Evolutionary conservation across 768 basidiomycete genomes (phyloP).

Genomic region (Lentinula lateritia): DNA sequence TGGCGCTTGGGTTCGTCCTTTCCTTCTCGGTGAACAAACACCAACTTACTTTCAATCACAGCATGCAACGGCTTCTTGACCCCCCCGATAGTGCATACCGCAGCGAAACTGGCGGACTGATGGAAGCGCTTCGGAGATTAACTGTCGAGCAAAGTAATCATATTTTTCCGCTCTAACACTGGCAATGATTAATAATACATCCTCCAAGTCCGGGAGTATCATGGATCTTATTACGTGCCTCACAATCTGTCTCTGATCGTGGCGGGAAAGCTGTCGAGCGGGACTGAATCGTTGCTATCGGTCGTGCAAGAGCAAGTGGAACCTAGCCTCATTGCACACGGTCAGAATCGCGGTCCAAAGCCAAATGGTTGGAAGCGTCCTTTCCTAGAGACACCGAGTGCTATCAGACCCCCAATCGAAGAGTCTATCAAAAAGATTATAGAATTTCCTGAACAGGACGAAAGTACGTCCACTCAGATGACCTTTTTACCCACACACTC

Average conservation of each 20-base stretch:
- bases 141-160: conserved; percentile 81
- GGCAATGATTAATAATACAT: conserved; percentile 3
- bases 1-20: conserved; percentile 71
- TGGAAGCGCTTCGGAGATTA: conserved; percentile 83
- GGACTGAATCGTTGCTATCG: conserved; percentile 68
- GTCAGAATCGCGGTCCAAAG: conserved; percentile 60
- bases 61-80: conserved; percentile 76
- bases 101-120: conserved; percentile 94
- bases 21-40: neutral
- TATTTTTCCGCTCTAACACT: conserved; percentile 3
- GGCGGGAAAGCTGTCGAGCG: conserved; percentile 77
- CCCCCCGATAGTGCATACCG: conserved; percentile 82
- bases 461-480: conserved; percentile 40
- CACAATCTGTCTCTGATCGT: conserved; percentile 91
- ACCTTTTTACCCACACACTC: neutral
- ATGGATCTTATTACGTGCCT: conserved; percentile 85
- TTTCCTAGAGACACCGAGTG: conserved; percentile 84
- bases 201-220: conserved; percentile 80
- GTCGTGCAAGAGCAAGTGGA: conserved; percentile 83
- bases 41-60: conserved; percentile 22
- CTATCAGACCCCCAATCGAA: conserved; percentile 45
- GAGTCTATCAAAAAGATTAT: conserved; percentile 57
- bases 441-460: conserved; percentile 96
- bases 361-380: conserved; percentile 90
- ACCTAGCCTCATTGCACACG: conserved; percentile 71